Conservation (phyloP, 768 basidiomycete genomes). For the Auricularia sp. region DNA sequence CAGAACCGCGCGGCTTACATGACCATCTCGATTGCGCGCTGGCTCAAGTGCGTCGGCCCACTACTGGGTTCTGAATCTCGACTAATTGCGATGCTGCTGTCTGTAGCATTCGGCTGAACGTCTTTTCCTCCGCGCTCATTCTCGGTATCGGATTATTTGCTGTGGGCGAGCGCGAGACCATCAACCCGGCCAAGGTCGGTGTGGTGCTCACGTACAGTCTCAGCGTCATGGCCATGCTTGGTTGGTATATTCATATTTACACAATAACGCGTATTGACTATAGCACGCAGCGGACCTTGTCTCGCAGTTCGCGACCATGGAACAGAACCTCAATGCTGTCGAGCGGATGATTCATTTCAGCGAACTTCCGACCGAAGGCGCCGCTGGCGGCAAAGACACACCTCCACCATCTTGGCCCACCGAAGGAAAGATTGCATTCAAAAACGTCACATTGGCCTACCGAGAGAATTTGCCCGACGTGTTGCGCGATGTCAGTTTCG, state of each 20-base stretch:
- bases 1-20: slow-evolving; percentile 58
- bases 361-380: slow-evolving; percentile 48
- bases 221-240: slow-evolving; percentile 7
- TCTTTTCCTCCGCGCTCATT: slow-evolving; percentile 57
- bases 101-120: slow-evolving; percentile 42
- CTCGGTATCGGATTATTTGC: slow-evolving; percentile 64
- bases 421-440: slow-evolving; percentile 45
- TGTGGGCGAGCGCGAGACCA: slow-evolving; percentile 43
- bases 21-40: slow-evolving; percentile 51
- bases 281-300: slow-evolving; percentile 39
- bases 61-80: not conserved
- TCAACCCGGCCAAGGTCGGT: slow-evolving; percentile 52
- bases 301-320: slow-evolving; percentile 45
- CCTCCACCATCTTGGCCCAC: slow-evolving; percentile 40
- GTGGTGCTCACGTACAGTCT: slow-evolving; percentile 48
- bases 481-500: slow-evolving; percentile 49
- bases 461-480: slow-evolving; percentile 55
- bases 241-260: not conserved
- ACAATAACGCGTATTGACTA: not conserved
- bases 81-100: no score
- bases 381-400: slow-evolving; percentile 28
- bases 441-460: slow-evolving; percentile 45
- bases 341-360: slow-evolving; percentile 63
- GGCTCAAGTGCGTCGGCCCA: slow-evolving; percentile 3
- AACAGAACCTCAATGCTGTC: slow-evolving; percentile 65